Base-by-base conservation (phyloP, 176 grass and related monocot species). In the Canna indica region DNA sequence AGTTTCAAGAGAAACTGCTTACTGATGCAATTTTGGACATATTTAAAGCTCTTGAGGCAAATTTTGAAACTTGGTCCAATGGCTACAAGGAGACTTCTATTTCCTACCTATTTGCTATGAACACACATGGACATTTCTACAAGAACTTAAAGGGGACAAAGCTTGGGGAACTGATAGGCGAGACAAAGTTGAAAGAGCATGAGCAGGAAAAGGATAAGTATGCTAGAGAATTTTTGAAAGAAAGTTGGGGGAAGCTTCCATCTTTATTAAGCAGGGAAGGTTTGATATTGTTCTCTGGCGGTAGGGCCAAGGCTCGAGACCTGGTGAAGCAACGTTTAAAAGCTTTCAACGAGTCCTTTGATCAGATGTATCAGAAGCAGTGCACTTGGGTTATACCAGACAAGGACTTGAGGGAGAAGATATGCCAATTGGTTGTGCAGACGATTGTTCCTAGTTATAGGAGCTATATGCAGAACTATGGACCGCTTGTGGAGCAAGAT, bases 391-490 rank as follows among this genome's bases (percentile, higher is more conserved):
- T 91, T 25, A 89, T 96, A 77, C 78, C 81, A 28, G 88, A 96
- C 68, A 89, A 88, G 67, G 85, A 96, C 48, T 79, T 91, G 71
- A 79, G 86, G 44, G 80, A 83, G 73, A 91, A 83, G 64, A 74
- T 80, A 28, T 91, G 92, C 59, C 59, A 78, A 27, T 85, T 84
- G 67, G 83, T 96, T 45, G 83, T 89, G 48, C 92, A 91, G 75
- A 80, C 88, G 15, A 82, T 96, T 11, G 88, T 96, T 62, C 92
- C 92, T 34, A 69, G 77, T 70, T 96, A 96, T 81, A 54, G 92
- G 71, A 96, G 92, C 76, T 96, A 91, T 75, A 85, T 96, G 92
- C 92, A 96, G 81, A 96, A 88, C 63, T 96, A 96, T 44, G 92
- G 92, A 20, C 92, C 92, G 25, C 82, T 96, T 3, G 88, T 96